These are phyloP conservation scores for Pseudonectria buxi DNA, from an alignment of 2,329 filamentous ascomycete species.

Conservation along the genomic window DNA sequence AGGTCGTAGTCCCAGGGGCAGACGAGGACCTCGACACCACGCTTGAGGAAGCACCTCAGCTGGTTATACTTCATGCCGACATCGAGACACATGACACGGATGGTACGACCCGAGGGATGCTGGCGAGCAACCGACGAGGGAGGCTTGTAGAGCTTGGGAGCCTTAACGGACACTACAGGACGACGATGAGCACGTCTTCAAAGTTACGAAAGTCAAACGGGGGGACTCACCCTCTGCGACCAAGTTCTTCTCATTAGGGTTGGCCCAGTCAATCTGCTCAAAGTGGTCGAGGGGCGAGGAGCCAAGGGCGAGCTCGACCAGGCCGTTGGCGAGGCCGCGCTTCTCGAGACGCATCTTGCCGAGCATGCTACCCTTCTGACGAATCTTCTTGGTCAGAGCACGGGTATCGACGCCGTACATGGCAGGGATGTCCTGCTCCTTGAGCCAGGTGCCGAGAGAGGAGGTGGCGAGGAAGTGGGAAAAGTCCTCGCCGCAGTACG, in stretches of 20 bases:
- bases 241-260: conserved; percentile 89
- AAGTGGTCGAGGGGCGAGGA: conserved; percentile 44
- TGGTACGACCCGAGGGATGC: conserved; percentile 78
- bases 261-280: conserved; percentile 77
- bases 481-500: conserved; percentile 90
- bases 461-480: conserved; percentile 90
- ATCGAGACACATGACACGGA: conserved; percentile 88
- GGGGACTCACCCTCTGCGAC: conserved; percentile 78
- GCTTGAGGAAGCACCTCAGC: conserved; percentile 81
- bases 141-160: conserved; percentile 80
- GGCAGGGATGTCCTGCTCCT: conserved; percentile 89
- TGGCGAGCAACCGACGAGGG: conserved; percentile 64
- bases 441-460: conserved; percentile 89
- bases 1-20: conserved; percentile 97
- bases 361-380: conserved; percentile 92
- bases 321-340: conserved; percentile 31
- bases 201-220: conserved; percentile 10
- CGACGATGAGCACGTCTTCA: conserved; percentile 32
- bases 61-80: conserved; percentile 99
- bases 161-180: conserved; percentile 73
- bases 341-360: conserved; percentile 76
- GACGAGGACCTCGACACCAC: conserved; percentile 89
- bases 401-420: conserved; percentile 94
- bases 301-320: conserved; percentile 17
- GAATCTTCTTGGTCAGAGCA: conserved; percentile 87